Base-by-base conservation (phyloP, 2,329 filamentous ascomycete genomes). In the Xylaria sp. region DNA sequence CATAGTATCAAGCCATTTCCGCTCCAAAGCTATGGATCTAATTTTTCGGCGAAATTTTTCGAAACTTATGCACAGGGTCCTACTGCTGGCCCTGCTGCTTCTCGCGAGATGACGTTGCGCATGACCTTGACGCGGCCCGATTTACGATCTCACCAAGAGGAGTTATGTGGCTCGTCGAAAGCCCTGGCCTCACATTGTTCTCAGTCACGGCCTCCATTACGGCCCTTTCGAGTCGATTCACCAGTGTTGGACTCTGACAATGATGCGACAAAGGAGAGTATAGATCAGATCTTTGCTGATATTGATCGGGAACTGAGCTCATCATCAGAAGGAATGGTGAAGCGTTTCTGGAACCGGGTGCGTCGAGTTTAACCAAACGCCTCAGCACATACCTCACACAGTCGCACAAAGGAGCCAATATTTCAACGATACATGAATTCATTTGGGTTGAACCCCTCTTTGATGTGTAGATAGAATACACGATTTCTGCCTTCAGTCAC, bases 91-190 rank as follows among this genome's bases (percentile, higher is more conserved):
- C 81, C 87, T 2, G 82, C 85, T 0, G 85, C 86, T 40, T 91
- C 88, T 64, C 88, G 94, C 40, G 94, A 98, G 79, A 98, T 98
- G 94, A 98, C 96, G 2, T 82, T 98, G 58, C 92, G 94, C 58
- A 97, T 98, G 94, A 98, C 95, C 0, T 86, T 98, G 63, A 98
- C 96, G 3, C 86, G 94, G 55, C 93, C 94, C 0, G 95, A 98
- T 78, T 85, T 98, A 57, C 90, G 94, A 50, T 90, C 91, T 4
- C 85, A 90, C 70, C 92, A 95, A 70, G 88, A 91, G 12, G 85
- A 90, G 69, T 85, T 93, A 18, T 93, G 94, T 75, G 89, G 89
- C 50, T 92, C 90, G 89, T 88, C 91, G 75, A 82, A 82, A 37
- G 73, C 75, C 44, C 75, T 66, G n/a, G 68, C 74, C 21, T 76